Base-by-base conservation (phyloP, 2,329 filamentous ascomycete genomes). In the Trichoderma sp. region DNA sequence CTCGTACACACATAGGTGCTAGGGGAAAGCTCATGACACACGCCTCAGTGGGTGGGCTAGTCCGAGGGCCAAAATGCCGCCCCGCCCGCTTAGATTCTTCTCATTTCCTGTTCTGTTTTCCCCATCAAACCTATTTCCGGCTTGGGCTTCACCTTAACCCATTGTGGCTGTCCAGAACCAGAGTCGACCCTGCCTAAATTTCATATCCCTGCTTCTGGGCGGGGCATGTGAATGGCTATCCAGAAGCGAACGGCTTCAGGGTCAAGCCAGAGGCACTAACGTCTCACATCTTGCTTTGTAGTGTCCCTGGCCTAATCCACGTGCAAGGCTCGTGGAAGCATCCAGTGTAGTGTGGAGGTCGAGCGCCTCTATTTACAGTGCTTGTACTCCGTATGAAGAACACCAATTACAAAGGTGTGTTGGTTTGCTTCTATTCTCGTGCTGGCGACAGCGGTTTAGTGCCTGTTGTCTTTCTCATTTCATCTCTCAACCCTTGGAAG, bases 51-150 rank as follows among this genome's bases (percentile, higher is more conserved):
- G 60, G 27, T 33, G 18, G 50, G 33, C 50, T 53, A 41, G 45
- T 60, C 29, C 53, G 45, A 35, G 50, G 31, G 14, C 27, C 68
- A 63, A 33, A 45, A 29, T 38, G 56, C 29, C 29, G 60, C 69
- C 69, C 69, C 38, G 69, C 41, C 41, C 41, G 41, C 41, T 59
- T 59, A 27, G 31, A 38, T 53, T 53, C 41, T 63, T 71, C 59
- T 65, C 71, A 56, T 73, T 73, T 73, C 71, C 71, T 53, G 62
- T 73, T 73, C 41, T 56, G 71, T 38, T 65, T 56, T 33, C 41
- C 29, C 59, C 59, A n/a, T 73, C 59, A 38, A 56, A 18, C 41
- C 71, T 64, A 73, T 53, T 73, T 65, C 60, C 71, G 71, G 29
- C 71, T 64, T 56, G 56, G 71, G 41, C 29, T 38, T 65, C 33